A percentile compares a stretch with the other conserved stretches of the same genome.
Evolutionary conservation across 192 early-diverging fungal species (phyloP).

Genomic region (Coemansia sp.): DNA sequence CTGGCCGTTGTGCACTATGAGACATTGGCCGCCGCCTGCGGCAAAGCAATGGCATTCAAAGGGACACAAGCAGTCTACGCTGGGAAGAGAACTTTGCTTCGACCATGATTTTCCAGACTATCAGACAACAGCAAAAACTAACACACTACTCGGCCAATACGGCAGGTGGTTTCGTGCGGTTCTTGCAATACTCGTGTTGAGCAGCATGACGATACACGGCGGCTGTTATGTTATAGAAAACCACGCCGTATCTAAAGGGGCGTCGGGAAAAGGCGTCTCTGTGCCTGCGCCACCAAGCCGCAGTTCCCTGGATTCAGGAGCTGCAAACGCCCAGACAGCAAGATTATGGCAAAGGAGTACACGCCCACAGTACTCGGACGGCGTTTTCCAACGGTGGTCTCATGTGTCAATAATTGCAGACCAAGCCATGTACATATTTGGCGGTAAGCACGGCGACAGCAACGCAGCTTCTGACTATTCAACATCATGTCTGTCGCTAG

Average conservation of each 20-base stretch:
- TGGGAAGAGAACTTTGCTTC: neutral
- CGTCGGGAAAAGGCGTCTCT: neutral
- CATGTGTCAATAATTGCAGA: conserved; percentile 44
- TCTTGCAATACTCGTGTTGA: neutral
- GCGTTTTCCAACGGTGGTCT: conserved; percentile 28
- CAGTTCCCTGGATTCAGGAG: neutral
- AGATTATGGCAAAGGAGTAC: conserved; percentile 1
- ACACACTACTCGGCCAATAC: neutral
- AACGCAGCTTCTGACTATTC: conserved; percentile 30
- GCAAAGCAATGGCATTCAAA: neutral
- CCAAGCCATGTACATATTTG: conserved; percentile 46
- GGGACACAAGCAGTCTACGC: neutral
- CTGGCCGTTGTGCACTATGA: neutral
- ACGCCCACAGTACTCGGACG: conserved; percentile 14
- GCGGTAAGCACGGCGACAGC: conserved; percentile 27
- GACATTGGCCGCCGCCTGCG: neutral
- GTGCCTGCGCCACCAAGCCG: conserved; percentile 9
- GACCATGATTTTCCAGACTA: neutral
- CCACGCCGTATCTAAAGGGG: neutral
- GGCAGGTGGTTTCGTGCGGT: neutral
- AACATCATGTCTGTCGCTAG: conserved; percentile 28
- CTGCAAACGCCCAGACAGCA: neutral
- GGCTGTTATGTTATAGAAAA: neutral
- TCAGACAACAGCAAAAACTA: neutral
- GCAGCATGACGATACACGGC: neutral